These are phyloP conservation scores for Aureobasidium zeae DNA, from an alignment of 2,329 filamentous ascomycete species.

Conservation along the genomic window DNA sequence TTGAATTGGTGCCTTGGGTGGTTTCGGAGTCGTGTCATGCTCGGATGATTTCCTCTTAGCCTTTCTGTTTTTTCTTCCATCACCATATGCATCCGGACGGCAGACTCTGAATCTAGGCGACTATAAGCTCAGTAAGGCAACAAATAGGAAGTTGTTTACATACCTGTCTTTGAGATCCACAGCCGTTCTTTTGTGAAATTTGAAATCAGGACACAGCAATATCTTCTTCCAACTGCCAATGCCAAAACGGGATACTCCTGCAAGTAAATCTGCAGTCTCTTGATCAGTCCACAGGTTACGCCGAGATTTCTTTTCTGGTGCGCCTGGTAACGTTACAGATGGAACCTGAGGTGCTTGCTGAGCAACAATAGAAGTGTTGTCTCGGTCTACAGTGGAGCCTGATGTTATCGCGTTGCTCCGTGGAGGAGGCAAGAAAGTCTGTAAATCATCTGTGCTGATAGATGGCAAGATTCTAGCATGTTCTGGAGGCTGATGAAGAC, in stretches of 20 bases:
- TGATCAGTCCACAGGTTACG: constrained; percentile 52
- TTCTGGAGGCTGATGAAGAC: constrained; percentile 54
- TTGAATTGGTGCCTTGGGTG: background rate
- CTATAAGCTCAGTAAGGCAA: constrained; percentile 24
- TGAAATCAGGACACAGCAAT: constrained; percentile 46
- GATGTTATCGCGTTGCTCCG: background rate
- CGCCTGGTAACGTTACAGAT: background rate
- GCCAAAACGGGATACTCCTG: constrained; percentile 51
- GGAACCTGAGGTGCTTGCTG: background rate
- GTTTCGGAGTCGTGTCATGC: background rate
- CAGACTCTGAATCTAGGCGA: constrained; percentile 40
- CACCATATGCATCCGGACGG: constrained; percentile 41
- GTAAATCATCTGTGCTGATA: constrained; percentile 42
- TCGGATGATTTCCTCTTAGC: background rate
- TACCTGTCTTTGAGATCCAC: constrained; percentile 54
- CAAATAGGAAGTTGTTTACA: constrained; percentile 17
- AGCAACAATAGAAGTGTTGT: background rate
- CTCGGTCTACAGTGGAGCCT: background rate
- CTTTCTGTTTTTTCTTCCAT: constrained; percentile 16
- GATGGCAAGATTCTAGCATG: constrained; percentile 52
- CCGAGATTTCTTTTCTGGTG: constrained; percentile 11
- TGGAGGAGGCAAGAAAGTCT: constrained; percentile 6
- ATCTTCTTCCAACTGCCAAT: constrained; percentile 59
- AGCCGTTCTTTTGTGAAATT: constrained; percentile 50
- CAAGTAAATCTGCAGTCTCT: constrained; percentile 49